Percentiles rank a stretch among this genome's conserved stretches.
Evolutionary conservation across 495 filamentous ascomycete genomes (phyloP).

Genomic region (Lasiosphaeria hispida): DNA sequence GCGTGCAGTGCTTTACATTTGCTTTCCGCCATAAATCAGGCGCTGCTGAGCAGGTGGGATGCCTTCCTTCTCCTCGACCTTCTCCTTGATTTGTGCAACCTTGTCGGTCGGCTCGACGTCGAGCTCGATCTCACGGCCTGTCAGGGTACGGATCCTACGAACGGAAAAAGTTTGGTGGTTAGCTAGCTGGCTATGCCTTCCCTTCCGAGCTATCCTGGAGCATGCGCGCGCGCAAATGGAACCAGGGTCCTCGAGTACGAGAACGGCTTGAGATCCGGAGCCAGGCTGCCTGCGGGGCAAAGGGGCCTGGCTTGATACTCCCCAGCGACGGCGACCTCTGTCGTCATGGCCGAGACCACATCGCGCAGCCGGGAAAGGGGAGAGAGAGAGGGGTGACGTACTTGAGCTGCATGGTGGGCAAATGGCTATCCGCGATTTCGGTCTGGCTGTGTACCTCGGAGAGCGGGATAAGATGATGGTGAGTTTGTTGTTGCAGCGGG

Average conservation of each 20-base stretch:
- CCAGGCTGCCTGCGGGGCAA: too few relatives aligned
- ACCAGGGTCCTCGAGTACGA: neutral
- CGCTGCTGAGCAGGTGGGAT: constrained; percentile 97
- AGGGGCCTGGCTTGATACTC: too few relatives aligned
- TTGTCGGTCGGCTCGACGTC: constrained; percentile 89
- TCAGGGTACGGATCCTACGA: constrained; percentile 88
- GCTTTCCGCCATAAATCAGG: constrained; percentile 93
- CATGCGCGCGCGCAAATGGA: neutral
- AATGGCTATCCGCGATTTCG: neutral
- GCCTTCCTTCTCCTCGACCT: constrained; percentile 97
- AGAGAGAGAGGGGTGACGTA: neutral
- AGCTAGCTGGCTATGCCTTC: neutral
- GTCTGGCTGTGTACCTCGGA: neutral
- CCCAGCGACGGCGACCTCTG: too few relatives aligned
- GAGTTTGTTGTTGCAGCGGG: too few relatives aligned
- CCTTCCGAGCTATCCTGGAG: too few relatives aligned
- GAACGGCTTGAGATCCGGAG: too few relatives aligned
- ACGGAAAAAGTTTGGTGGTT: neutral
- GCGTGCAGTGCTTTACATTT: constrained; percentile 64
- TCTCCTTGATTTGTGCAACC: constrained; percentile 96
- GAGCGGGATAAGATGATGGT: neutral
- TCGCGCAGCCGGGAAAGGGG: neutral
- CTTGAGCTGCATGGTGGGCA: constrained; percentile 13
- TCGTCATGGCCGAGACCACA: too few relatives aligned
- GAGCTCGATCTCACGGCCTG: constrained; percentile 97